Conservation (phyloP, 176 grass and related monocot genomes). For the Dactylis glomerata region DNA sequence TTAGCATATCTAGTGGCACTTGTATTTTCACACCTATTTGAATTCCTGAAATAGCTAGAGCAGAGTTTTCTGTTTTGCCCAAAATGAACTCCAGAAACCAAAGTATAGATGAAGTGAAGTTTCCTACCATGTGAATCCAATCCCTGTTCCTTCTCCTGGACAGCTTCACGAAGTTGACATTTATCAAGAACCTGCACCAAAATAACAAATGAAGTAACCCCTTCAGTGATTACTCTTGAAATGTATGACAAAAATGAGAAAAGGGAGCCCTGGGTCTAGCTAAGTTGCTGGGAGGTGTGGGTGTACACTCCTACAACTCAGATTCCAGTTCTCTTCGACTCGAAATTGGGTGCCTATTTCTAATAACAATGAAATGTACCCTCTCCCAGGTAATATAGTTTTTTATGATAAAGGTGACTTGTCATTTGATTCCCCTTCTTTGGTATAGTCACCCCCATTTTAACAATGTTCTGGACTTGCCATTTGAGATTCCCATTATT, state of each 20-base stretch:
- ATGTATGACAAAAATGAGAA: background rate
- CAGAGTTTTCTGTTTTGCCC: background rate
- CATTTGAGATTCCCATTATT: too few relatives aligned
- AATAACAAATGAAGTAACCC: background rate
- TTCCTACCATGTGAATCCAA: slow-evolving; percentile 74
- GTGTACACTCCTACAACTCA: background rate
- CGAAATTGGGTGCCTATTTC: background rate
- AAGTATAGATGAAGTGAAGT: background rate
- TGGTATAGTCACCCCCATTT: background rate
- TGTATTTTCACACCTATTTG: background rate
- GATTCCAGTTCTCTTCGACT: background rate
- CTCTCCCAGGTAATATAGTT: background rate
- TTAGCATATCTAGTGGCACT: background rate
- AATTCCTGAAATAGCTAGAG: background rate
- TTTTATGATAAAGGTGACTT: background rate
- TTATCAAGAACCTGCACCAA: slow-evolving; percentile 65
- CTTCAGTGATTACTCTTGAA: slow-evolving; percentile 2
- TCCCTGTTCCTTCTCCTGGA: slow-evolving; percentile 71
- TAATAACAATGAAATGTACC: background rate
- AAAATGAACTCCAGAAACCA: background rate
- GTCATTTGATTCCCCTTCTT: background rate
- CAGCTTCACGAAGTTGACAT: slow-evolving; percentile 81
- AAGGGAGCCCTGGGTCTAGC: background rate
- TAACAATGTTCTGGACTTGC: background rate
- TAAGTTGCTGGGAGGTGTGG: background rate